A percentile compares a stretch with the other conserved stretches of the same genome.
Conservation (phyloP, 306 rosid species). For the Abrus precatorius region DNA sequence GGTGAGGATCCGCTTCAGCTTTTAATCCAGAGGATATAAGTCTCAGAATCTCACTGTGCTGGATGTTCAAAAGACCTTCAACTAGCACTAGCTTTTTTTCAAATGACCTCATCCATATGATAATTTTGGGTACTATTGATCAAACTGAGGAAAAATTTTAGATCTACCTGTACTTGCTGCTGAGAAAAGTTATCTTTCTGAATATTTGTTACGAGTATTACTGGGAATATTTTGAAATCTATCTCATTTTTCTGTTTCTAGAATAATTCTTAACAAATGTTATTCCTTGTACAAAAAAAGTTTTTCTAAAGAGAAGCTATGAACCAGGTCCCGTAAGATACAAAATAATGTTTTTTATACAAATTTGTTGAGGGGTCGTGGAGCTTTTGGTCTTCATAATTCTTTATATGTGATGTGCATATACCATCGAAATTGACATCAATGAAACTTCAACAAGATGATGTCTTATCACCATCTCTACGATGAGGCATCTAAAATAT, state of each 20-base stretch:
- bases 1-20: conserved; percentile 4
- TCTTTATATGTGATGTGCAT: not conserved
- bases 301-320: not conserved
- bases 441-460: not conserved
- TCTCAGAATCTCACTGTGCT: conserved; percentile 18
- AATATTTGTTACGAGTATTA: not conserved
- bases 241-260: not conserved
- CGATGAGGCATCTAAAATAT: not conserved
- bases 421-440: conserved; percentile 11
- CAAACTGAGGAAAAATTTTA: too few relatives aligned
- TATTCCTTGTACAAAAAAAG: not conserved
- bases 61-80: conserved; percentile 5
- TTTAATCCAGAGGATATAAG: not conserved
- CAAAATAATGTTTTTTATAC: not conserved
- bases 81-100: conserved; percentile 17
- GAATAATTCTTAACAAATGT: not conserved
- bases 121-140: conserved; percentile 3
- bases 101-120: not conserved
- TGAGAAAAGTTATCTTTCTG: not conserved
- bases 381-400: not conserved
- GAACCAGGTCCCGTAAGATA: not conserved
- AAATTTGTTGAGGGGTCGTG: not conserved
- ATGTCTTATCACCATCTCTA: not conserved
- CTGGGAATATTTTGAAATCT: not conserved
- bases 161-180: not conserved